These are phyloP conservation scores for Aegilops umbellulata DNA, from an alignment of 176 grass and related monocot genomes.

Conservation along the genomic window DNA sequence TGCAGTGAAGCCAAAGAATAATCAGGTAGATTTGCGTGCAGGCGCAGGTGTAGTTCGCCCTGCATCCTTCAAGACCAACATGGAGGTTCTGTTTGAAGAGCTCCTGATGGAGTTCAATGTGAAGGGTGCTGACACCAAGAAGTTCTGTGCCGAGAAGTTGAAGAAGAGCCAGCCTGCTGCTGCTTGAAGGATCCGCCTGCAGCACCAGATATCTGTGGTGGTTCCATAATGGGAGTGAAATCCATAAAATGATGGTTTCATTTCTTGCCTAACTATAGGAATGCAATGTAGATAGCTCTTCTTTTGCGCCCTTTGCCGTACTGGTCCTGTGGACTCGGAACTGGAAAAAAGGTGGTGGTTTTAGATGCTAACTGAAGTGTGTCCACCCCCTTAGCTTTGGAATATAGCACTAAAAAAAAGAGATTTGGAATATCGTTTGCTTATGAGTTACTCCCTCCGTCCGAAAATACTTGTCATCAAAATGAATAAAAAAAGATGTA, in stretches of 20 bases:
- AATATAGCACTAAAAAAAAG: no score
- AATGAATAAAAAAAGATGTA: no score
- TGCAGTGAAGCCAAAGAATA: neutral
- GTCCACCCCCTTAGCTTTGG: conserved; percentile 15
- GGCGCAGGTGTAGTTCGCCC: neutral
- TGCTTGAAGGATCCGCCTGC: conserved; percentile 17
- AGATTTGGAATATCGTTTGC: no score
- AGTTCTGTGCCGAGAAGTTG: conserved; percentile 55
- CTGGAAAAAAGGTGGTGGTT: neutral
- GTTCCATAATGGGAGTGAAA: conserved; percentile 24
- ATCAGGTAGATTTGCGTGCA: neutral
- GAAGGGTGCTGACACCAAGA: conserved; percentile 77
- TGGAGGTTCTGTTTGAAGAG: conserved; percentile 66
- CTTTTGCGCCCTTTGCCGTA: neutral
- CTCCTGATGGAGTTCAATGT: conserved; percentile 95
- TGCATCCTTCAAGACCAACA: conserved; percentile 36
- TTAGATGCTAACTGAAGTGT: conserved; percentile 20
- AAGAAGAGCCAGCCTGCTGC: conserved; percentile 41
- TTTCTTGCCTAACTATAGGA: conserved; percentile 33
- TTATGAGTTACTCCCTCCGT: no score
- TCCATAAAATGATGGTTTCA: conserved; percentile 34
- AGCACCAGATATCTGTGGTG: conserved; percentile 5
- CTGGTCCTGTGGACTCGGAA: conserved; percentile 12
- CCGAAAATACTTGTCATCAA: no score
- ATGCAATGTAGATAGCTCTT: conserved; percentile 22